Conservation (phyloP, 2,329 filamentous ascomycete species). For the Beauveria varroae region DNA sequence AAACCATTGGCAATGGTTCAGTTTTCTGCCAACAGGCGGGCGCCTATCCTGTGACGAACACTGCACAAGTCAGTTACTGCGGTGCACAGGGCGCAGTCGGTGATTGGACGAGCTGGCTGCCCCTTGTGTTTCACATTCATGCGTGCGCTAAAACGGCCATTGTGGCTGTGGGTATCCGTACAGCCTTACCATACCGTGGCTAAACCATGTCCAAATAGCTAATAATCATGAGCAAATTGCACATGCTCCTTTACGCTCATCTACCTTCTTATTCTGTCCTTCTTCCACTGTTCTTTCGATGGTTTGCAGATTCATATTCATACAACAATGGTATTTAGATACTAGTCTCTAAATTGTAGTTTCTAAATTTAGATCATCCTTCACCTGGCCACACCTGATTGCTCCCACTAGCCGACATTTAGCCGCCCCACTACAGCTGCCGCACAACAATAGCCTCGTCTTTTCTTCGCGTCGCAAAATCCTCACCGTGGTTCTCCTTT, state of each 20-base stretch:
- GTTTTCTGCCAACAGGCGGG: not conserved
- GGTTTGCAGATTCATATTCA: not conserved
- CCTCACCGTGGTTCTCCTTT: not conserved
- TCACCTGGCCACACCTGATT: not conserved
- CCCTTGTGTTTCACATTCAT: conserved; percentile 6
- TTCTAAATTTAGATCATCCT: not conserved
- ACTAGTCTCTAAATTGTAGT: not conserved
- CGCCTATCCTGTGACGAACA: not conserved
- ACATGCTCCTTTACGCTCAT: not conserved
- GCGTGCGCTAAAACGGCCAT: conserved; percentile 3
- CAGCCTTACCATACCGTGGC: not conserved
- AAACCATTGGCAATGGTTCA: not conserved
- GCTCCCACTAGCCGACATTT: not conserved
- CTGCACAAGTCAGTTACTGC: not conserved
- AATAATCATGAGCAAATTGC: not conserved
- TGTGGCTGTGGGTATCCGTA: not conserved
- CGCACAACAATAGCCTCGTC: not conserved
- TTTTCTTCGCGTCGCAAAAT: not conserved
- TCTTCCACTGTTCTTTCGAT: not conserved
- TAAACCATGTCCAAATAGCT: not conserved
- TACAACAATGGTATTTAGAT: not conserved
- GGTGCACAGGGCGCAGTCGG: not conserved
- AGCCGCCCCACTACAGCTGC: conserved; percentile 8
- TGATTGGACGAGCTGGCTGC: not conserved
- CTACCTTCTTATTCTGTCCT: not conserved